Conservation (phyloP, 176 grass and related monocot species). For the Phoenix roebelenii region DNA sequence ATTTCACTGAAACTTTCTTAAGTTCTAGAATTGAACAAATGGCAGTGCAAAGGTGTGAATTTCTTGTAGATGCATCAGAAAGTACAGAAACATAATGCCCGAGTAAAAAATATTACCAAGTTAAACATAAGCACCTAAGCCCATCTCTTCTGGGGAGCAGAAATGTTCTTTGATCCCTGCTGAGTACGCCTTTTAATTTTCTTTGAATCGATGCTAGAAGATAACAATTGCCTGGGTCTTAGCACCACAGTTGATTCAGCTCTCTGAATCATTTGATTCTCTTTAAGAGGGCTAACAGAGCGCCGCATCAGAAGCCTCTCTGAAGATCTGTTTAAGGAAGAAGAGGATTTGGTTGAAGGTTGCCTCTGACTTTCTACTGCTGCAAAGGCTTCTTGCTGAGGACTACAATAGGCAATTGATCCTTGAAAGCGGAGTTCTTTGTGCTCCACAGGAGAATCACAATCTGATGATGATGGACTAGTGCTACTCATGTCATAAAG, state of each 20-base stretch:
- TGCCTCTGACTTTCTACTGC: not conserved
- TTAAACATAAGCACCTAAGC: not conserved
- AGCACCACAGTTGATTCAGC: conserved; percentile 24
- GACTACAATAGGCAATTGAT: conserved; percentile 12
- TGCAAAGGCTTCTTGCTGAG: not conserved
- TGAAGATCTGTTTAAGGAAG: not conserved
- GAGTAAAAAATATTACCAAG: too few relatives aligned
- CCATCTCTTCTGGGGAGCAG: conserved; percentile 44
- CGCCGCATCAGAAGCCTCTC: not conserved
- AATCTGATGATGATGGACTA: conserved; percentile 75
- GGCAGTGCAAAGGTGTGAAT: too few relatives aligned
- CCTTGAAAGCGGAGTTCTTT: conserved; percentile 22
- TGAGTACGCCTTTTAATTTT: conserved; percentile 34
- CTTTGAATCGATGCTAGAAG: conserved; percentile 56
- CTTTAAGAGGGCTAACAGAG: conserved; percentile 14
- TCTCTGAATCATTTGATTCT: conserved; percentile 34
- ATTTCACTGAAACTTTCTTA: too few relatives aligned
- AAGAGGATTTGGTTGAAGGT: not conserved
- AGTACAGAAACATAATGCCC: too few relatives aligned
- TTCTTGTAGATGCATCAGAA: too few relatives aligned
- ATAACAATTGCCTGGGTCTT: conserved; percentile 30
- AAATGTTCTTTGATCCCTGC: conserved; percentile 33
- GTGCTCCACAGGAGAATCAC: conserved; percentile 45
- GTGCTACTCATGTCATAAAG: conserved; percentile 72
- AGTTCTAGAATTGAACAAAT: too few relatives aligned